These are phyloP conservation scores for Polyporus arcularius DNA, from an alignment of 768 basidiomycete species.

Conservation along the genomic window DNA sequence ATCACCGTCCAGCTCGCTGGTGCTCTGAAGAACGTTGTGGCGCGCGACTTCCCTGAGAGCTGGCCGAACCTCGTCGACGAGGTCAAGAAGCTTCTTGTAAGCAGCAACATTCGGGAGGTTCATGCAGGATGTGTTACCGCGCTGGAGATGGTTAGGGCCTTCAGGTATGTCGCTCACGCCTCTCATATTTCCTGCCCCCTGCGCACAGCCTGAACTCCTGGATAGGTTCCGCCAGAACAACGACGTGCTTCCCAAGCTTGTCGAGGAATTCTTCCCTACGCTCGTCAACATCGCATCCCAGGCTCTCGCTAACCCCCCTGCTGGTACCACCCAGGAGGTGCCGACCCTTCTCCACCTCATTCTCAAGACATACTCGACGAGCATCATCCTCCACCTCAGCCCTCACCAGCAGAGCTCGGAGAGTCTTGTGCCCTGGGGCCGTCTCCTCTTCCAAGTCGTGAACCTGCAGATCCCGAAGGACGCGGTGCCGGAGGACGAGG, in stretches of 20 bases:
- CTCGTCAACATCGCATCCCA: conserved; percentile 73
- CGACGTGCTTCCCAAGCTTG: conserved; percentile 59
- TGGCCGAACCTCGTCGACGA: conserved; percentile 75
- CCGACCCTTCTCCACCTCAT: conserved; percentile 85
- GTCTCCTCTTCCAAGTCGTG: conserved; percentile 78
- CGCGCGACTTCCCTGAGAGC: conserved; percentile 74
- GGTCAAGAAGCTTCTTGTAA: conserved; percentile 62
- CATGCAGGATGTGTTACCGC: conserved; percentile 80
- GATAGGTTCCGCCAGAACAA: conserved; percentile 70
- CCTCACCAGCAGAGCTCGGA: conserved; percentile 72
- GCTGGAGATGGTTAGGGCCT: conserved; percentile 77
- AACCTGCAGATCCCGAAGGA: conserved; percentile 67
- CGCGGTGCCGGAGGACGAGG: conserved; percentile 67
- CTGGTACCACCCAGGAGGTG: conserved; percentile 63
- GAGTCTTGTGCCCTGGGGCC: conserved; percentile 86
- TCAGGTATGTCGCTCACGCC: conserved; percentile 49
- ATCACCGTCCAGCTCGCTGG: conserved; percentile 79
- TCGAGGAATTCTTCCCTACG: conserved; percentile 68
- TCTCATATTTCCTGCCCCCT: neutral
- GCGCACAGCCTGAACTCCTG: neutral
- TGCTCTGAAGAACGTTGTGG: conserved; percentile 70
- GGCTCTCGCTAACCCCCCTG: conserved; percentile 65
- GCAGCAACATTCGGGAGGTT: conserved; percentile 68
- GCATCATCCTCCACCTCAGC: conserved; percentile 73
- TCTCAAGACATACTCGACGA: conserved; percentile 83